Evolutionary conservation across 768 basidiomycete genomes (phyloP).

Genomic region (Pleurotus citrinopileatus): DNA sequence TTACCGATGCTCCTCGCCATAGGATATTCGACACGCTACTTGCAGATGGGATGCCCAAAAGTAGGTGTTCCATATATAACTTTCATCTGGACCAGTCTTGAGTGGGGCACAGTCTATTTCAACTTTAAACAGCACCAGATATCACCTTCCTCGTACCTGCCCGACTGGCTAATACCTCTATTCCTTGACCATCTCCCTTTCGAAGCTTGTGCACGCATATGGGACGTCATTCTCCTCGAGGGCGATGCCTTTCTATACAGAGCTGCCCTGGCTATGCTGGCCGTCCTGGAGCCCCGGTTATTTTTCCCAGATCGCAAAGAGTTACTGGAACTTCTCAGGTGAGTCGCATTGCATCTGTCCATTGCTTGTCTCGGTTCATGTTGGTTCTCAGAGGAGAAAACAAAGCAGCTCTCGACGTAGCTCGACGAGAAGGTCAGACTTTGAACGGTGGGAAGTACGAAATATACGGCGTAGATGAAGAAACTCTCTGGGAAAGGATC

Average conservation of each 20-base stretch:
- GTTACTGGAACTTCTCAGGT: constrained; percentile 77
- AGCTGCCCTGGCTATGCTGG: constrained; percentile 77
- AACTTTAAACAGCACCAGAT: constrained; percentile 95
- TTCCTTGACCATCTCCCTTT: constrained; percentile 89
- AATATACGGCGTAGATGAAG: constrained; percentile 84
- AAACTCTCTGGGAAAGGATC: constrained; percentile 80
- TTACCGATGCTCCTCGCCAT: constrained; percentile 9
- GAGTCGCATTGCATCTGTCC: constrained; percentile 18
- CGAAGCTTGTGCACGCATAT: constrained; percentile 84
- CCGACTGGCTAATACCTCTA: constrained; percentile 76
- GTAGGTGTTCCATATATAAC: constrained; percentile 37
- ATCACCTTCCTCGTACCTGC: constrained; percentile 80
- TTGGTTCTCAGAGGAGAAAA: constrained; percentile 65
- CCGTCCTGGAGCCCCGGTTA: constrained; percentile 78
- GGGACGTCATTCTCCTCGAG: constrained; percentile 86
- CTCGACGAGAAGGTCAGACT: constrained; percentile 61
- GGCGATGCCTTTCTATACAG: constrained; percentile 91
- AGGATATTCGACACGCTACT: constrained; percentile 92
- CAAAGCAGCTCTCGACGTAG: constrained; percentile 80
- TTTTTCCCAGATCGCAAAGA: constrained; percentile 87
- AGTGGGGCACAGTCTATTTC: constrained; percentile 66
- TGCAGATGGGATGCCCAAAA: constrained; percentile 92
- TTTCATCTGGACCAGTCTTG: neutral
- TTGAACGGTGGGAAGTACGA: constrained; percentile 78
- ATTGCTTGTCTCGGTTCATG: constrained; percentile 7